Conservation (phyloP, 345 rosid genomes). For the Linum lewisii region DNA sequence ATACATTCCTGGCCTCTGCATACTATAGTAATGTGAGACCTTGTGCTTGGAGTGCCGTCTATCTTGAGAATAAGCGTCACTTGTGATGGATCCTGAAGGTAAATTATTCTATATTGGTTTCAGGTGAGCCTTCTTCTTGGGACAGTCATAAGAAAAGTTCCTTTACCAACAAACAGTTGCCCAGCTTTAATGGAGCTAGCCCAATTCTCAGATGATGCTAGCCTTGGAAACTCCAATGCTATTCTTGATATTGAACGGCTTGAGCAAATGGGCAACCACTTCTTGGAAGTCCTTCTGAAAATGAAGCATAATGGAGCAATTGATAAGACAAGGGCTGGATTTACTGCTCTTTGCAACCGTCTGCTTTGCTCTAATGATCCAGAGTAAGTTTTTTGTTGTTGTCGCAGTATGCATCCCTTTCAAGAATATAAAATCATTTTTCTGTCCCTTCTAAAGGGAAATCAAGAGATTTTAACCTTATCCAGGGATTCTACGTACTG, state of each 20-base stretch:
- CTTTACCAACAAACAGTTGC: constrained; percentile 49
- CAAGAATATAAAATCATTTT: neutral
- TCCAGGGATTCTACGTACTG: no score
- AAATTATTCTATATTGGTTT: constrained; percentile 17
- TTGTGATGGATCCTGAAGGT: neutral
- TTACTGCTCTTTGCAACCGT: constrained; percentile 93
- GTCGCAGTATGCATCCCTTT: neutral
- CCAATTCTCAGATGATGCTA: constrained; percentile 22
- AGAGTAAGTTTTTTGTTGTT: constrained; percentile 31
- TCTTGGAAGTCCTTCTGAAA: constrained; percentile 87
- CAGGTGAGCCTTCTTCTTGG: constrained; percentile 97
- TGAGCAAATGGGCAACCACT: constrained; percentile 79
- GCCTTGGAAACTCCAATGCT: constrained; percentile 25
- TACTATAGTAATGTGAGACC: no score
- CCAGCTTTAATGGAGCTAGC: constrained; percentile 26
- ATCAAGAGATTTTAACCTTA: no score
- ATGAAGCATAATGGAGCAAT: constrained; percentile 99
- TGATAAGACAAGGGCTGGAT: constrained; percentile 97
- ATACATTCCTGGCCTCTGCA: no score
- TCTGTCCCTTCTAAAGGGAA: no score
- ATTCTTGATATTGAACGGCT: constrained; percentile 78
- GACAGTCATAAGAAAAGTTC: constrained; percentile 80
- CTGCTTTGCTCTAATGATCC: constrained; percentile 87
- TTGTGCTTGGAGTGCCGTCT: neutral
- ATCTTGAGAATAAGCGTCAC: neutral